A percentile compares a stretch with the other conserved stretches of the same genome.
These are phyloP conservation scores for Pseudodiploospora longispora DNA, from an alignment of 2,329 filamentous ascomycete species.

Conservation along the genomic window DNA sequence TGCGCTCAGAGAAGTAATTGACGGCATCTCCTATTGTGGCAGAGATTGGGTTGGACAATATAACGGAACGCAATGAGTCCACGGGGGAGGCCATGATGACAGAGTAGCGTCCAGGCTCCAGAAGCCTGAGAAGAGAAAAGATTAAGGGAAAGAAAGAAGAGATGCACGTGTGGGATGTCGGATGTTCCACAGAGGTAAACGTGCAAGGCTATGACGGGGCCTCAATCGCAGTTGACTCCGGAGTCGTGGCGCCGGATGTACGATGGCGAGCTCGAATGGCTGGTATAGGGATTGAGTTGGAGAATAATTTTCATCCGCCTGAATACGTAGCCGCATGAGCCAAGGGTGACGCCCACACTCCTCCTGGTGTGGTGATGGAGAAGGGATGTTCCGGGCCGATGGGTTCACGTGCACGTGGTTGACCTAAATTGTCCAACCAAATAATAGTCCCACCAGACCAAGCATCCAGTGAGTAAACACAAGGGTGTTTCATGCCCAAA, in stretches of 20 bases:
- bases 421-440: background rate
- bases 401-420: slow-evolving; percentile 5
- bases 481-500: no score
- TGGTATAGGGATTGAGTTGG: slow-evolving; percentile 11
- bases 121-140: slow-evolving; percentile 1
- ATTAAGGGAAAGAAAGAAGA: background rate
- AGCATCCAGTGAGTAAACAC: no score
- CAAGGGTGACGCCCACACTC: slow-evolving; percentile 5
- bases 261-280: slow-evolving; percentile 11
- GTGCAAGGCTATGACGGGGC: slow-evolving; percentile 1
- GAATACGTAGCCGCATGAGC: slow-evolving; percentile 7
- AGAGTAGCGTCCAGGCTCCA: slow-evolving; percentile 17
- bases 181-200: slow-evolving; percentile 1
- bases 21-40: slow-evolving; percentile 68
- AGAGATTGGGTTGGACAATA: slow-evolving; percentile 67
- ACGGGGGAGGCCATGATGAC: slow-evolving; percentile 44
- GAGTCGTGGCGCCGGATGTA: slow-evolving; percentile 9
- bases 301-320: slow-evolving; percentile 17
- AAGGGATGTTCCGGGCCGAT: slow-evolving; percentile 7
- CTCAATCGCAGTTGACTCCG: slow-evolving; percentile 3
- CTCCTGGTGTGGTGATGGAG: background rate
- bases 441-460: no score
- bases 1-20: slow-evolving; percentile 72
- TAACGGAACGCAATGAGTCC: slow-evolving; percentile 50
- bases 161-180: background rate